Percentiles rank a stretch among this genome's conserved stretches.
phyloP scores from a whole-genome alignment of 2,329 filamentous ascomycete genomes.

The Dothistroma septosporum region DNA sequence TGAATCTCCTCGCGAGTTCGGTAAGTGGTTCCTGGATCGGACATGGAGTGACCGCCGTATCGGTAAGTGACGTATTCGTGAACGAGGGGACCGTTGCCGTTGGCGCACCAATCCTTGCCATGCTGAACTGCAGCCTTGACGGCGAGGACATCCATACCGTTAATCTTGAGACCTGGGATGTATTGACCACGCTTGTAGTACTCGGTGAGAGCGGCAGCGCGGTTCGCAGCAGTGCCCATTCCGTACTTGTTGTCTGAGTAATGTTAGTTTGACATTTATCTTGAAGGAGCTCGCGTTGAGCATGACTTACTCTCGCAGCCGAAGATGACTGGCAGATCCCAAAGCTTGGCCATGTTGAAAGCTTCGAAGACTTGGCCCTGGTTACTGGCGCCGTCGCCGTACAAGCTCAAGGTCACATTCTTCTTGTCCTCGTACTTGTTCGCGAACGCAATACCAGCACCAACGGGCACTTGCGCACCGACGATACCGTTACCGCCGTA shows the following conservation, averaged over 20 bases:
- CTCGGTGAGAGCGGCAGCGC: constrained; percentile 92
- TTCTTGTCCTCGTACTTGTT: constrained; percentile 89
- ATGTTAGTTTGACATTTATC: constrained; percentile 19
- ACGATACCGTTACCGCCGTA: constrained; percentile 99
- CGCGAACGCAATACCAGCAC: constrained; percentile 92
- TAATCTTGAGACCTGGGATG: constrained; percentile 98
- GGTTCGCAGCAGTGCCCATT: constrained; percentile 95
- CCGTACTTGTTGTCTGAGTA: constrained; percentile 96
- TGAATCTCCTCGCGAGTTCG: constrained; percentile 97
- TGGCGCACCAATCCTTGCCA: constrained; percentile 79
- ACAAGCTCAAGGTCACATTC: constrained; percentile 82
- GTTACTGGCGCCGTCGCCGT: constrained; percentile 97
- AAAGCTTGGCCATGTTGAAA: constrained; percentile 99
- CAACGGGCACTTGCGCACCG: constrained; percentile 95
- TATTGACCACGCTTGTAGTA: constrained; percentile 99
- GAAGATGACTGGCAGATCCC: constrained; percentile 93
- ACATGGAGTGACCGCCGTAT: constrained; percentile 99
- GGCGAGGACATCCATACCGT: constrained; percentile 98
- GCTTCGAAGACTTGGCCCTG: constrained; percentile 99
- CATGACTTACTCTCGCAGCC: constrained; percentile 86
- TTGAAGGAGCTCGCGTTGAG: background rate
- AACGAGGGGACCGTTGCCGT: constrained; percentile 87
- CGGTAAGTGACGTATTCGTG: constrained; percentile 99
- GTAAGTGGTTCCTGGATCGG: constrained; percentile 98
- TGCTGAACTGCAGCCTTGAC: constrained; percentile 95